Conservation (phyloP, 2,329 filamentous ascomycete genomes). For the Aureobasidium vineae region DNA sequence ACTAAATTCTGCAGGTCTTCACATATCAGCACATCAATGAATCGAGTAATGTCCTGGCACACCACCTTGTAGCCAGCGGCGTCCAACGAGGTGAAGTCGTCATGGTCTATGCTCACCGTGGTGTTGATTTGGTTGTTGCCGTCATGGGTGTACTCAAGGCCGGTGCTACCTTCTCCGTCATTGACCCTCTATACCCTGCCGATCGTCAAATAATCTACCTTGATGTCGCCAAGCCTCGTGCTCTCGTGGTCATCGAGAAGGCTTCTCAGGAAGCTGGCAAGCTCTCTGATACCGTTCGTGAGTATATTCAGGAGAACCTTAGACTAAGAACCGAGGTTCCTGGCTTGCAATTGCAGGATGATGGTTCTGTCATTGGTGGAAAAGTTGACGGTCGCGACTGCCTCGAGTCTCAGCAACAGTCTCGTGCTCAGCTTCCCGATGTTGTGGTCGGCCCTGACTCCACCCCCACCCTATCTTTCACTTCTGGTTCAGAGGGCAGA, state of each 20-base stretch:
- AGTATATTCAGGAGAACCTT: slow-evolving; percentile 71
- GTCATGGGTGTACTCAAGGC: slow-evolving; percentile 71
- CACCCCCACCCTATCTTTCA: slow-evolving; percentile 65
- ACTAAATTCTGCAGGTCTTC: slow-evolving; percentile 50
- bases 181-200: slow-evolving; percentile 81
- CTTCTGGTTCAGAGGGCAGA: slow-evolving; percentile 67
- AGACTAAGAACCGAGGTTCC: slow-evolving; percentile 72
- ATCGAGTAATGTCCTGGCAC: slow-evolving; percentile 74
- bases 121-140: slow-evolving; percentile 72
- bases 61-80: slow-evolving; percentile 73
- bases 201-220: slow-evolving; percentile 79
- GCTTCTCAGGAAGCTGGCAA: slow-evolving; percentile 67
- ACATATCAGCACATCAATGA: slow-evolving; percentile 86
- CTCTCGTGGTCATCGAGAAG: slow-evolving; percentile 69
- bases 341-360: slow-evolving; percentile 66
- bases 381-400: slow-evolving; percentile 62
- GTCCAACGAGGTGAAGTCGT: slow-evolving; percentile 80
- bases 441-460: slow-evolving; percentile 85
- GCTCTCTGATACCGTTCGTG: slow-evolving; percentile 58
- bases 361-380: slow-evolving; percentile 71
- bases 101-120: slow-evolving; percentile 85
- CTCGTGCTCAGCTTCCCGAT: slow-evolving; percentile 60
- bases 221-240: slow-evolving; percentile 71
- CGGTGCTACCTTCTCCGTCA: slow-evolving; percentile 60
- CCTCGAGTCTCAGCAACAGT: slow-evolving; percentile 54